phyloP scores from a whole-genome alignment of 352 stramenopile genomes.

The Plasmopara viticola region DNA sequence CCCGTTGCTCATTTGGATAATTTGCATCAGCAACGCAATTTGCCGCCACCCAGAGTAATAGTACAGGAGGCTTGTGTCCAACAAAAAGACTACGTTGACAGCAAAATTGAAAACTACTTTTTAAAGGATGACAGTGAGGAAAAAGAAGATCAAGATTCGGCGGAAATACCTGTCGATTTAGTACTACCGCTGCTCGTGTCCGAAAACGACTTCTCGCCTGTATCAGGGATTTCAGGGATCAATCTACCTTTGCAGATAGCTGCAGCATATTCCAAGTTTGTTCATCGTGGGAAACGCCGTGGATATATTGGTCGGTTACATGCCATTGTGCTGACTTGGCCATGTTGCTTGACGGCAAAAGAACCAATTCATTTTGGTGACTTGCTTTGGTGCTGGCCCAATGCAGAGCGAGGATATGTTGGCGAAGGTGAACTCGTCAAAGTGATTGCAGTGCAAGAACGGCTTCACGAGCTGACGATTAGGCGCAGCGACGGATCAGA shows the following conservation, averaged over 20 bases:
- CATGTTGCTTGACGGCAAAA: slow-evolving; percentile 14
- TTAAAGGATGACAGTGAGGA: slow-evolving; percentile 2
- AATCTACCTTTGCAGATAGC: slow-evolving; percentile 39
- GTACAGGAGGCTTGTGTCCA: not conserved
- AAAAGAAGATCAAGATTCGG: slow-evolving; percentile 7
- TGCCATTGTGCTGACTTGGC: slow-evolving; percentile 40
- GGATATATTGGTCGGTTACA: slow-evolving; percentile 35
- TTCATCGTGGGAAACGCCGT: slow-evolving; percentile 24
- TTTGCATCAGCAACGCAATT: slow-evolving; percentile 3
- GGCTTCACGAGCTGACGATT: slow-evolving; percentile 21
- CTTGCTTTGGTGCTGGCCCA: slow-evolving; percentile 31
- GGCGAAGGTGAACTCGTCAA: slow-evolving; percentile 26
- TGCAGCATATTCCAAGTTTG: slow-evolving; percentile 36
- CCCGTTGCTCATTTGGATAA: too few species aligned
- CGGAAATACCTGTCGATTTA: slow-evolving; percentile 1
- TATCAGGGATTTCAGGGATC: slow-evolving; percentile 36
- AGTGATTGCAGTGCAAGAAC: slow-evolving; percentile 20
- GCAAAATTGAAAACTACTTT: slow-evolving; percentile 4
- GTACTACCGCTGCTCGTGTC: slow-evolving; percentile 14
- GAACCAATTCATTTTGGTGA: slow-evolving; percentile 28
- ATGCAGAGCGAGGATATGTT: slow-evolving; percentile 3
- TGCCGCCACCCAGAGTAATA: not conserved
- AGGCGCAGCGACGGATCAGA: slow-evolving; percentile 14
- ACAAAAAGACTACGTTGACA: not conserved
- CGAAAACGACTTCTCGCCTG: slow-evolving; percentile 22